Percentiles rank a stretch among this genome's conserved stretches.
Evolutionary conservation across 352 stramenopile genomes (phyloP).

Genomic region (Pythium utonaiense): DNA sequence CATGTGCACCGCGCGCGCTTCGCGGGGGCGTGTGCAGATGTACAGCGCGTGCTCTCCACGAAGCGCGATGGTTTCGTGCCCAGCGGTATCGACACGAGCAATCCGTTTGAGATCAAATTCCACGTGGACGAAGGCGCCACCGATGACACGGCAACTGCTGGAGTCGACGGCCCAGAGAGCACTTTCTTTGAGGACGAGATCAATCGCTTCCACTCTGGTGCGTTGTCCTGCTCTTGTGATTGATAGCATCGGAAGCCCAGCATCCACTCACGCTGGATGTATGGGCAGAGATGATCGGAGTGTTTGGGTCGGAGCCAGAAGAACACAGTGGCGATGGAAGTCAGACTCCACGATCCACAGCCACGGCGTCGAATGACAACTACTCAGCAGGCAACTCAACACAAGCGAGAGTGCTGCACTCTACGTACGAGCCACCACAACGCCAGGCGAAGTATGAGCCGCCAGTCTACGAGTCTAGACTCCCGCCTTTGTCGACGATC

Average conservation of each 20-base stretch:
- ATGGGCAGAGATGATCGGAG: constrained; percentile 38
- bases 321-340: constrained; percentile 28
- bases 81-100: constrained; percentile 18
- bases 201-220: constrained; percentile 41
- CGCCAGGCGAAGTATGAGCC: background rate
- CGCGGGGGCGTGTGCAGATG: background rate
- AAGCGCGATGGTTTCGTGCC: background rate
- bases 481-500: background rate
- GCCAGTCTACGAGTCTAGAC: background rate
- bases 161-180: constrained; percentile 5
- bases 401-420: no score
- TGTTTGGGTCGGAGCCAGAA: constrained; percentile 48
- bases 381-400: background rate
- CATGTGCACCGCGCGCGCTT: background rate
- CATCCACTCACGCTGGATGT: background rate
- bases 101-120: constrained; percentile 59
- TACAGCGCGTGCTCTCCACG: background rate
- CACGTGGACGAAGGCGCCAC: constrained; percentile 13
- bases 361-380: background rate
- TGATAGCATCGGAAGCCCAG: no score
- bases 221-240: background rate
- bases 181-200: constrained; percentile 32
- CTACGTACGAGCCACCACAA: background rate
- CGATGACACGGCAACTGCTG: background rate
- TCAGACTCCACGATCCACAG: background rate